Evolutionary conservation across 2,329 filamentous ascomycete species (phyloP).

Genomic region (Calonectria pauciramosa): DNA sequence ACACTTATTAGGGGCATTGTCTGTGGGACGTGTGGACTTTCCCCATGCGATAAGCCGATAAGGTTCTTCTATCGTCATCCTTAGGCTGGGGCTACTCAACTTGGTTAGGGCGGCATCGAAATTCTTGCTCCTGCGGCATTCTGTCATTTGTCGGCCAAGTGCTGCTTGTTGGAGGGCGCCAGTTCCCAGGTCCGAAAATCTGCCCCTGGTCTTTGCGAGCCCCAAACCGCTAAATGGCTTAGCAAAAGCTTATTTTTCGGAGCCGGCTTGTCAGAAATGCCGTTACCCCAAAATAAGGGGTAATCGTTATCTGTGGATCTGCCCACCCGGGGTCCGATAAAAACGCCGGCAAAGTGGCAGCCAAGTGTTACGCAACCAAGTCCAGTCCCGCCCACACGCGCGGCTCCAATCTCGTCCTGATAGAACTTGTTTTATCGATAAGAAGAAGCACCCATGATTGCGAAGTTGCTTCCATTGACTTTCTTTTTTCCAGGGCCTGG

Average conservation of each 20-base stretch:
- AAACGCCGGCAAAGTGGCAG: background rate
- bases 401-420: background rate
- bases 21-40: background rate
- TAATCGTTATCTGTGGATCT: slow-evolving; percentile 2
- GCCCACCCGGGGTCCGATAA: background rate
- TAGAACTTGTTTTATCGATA: background rate
- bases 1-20: background rate
- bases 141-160: background rate
- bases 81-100: background rate
- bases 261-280: background rate
- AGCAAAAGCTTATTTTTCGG: background rate
- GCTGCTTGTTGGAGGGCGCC: background rate
- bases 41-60: background rate
- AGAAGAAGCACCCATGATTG: background rate
- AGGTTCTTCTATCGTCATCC: background rate
- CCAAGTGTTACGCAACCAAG: background rate
- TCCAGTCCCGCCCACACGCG: background rate
- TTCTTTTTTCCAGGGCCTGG: background rate
- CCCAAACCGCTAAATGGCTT: background rate
- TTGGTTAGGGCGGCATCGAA: background rate
- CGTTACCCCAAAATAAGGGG: slow-evolving; percentile 12
- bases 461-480: background rate
- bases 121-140: background rate
- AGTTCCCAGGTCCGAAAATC: background rate
- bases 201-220: background rate